Evolutionary conservation across 1,139 yeast species (phyloP).

Genomic region (Chernovozyma aurita): DNA sequence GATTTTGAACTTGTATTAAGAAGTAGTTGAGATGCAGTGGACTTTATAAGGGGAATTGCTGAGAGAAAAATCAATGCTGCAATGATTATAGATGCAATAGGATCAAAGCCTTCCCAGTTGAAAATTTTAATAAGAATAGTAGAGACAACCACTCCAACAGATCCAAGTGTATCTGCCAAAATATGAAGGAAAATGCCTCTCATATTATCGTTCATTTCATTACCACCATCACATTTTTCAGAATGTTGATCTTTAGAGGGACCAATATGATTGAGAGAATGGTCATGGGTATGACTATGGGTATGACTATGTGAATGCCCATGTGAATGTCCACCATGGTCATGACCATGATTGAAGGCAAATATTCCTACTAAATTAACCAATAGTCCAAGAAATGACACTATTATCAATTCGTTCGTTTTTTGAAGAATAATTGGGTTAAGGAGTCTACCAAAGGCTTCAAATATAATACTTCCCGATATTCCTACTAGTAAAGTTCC

Average conservation of each 20-base stretch:
- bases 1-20: constrained; percentile 50
- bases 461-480: constrained; percentile 81
- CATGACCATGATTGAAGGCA: constrained; percentile 84
- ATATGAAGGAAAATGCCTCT: constrained; percentile 91
- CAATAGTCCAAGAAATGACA: constrained; percentile 74
- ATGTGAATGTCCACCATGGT: constrained; percentile 26
- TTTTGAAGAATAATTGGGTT: constrained; percentile 74
- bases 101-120: constrained; percentile 72
- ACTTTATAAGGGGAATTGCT: constrained; percentile 76
- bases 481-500: constrained; percentile 86
- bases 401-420: constrained; percentile 82
- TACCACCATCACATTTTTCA: constrained; percentile 7
- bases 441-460: constrained; percentile 76
- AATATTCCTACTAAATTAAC: constrained; percentile 91
- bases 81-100: constrained; percentile 84
- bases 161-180: constrained; percentile 92
- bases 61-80: constrained; percentile 77
- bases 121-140: constrained; percentile 62
- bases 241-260: constrained; percentile 26
- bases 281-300: constrained; percentile 24
- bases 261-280: constrained; percentile 10
- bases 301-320: constrained; percentile 31
- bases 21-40: constrained; percentile 73
- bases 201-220: constrained; percentile 74
- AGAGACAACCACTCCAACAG: constrained; percentile 91